Evolutionary conservation across 2,329 filamentous ascomycete species (phyloP).

Genomic region (Fusarium graminum): DNA sequence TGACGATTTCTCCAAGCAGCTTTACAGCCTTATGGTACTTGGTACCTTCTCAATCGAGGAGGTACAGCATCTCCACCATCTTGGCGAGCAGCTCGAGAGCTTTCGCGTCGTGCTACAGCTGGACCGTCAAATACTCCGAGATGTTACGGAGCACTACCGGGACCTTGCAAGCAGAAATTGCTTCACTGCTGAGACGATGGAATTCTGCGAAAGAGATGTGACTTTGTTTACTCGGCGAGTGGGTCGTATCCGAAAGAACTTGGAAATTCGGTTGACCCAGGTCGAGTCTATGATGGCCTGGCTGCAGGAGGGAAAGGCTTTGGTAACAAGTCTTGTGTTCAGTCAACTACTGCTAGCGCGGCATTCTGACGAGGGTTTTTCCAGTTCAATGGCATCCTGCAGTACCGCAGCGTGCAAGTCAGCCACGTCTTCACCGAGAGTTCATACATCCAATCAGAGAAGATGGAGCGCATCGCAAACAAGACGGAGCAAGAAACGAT

Average conservation of each 20-base stretch:
- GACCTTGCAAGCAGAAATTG: background rate
- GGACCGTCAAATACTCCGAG: constrained; percentile 12
- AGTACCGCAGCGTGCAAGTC: constrained; percentile 8
- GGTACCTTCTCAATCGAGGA: constrained; percentile 21
- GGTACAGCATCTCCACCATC: constrained; percentile 18
- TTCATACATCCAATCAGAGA: background rate
- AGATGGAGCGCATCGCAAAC: constrained; percentile 56
- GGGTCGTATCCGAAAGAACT: constrained; percentile 19
- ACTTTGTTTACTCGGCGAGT: constrained; percentile 5
- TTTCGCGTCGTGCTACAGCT: constrained; percentile 25
- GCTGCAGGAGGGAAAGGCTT: background rate
- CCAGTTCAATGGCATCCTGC: constrained; percentile 2
- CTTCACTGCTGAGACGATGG: background rate
- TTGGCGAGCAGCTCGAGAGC: constrained; percentile 11
- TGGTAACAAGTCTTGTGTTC: too few relatives aligned
- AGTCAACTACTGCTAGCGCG: too few relatives aligned
- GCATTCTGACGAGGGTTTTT: too few relatives aligned
- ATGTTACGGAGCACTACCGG: constrained; percentile 22
- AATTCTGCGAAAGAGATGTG: background rate
- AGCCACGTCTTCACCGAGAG: background rate
- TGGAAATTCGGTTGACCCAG: constrained; percentile 13
- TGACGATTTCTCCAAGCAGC: background rate
- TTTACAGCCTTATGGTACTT: constrained; percentile 3
- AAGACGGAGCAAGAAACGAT: constrained; percentile 60
- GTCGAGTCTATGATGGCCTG: constrained; percentile 14